Conservation (phyloP, 1,284 basidiomycete genomes). For the Ceratobasidium papillatum region DNA sequence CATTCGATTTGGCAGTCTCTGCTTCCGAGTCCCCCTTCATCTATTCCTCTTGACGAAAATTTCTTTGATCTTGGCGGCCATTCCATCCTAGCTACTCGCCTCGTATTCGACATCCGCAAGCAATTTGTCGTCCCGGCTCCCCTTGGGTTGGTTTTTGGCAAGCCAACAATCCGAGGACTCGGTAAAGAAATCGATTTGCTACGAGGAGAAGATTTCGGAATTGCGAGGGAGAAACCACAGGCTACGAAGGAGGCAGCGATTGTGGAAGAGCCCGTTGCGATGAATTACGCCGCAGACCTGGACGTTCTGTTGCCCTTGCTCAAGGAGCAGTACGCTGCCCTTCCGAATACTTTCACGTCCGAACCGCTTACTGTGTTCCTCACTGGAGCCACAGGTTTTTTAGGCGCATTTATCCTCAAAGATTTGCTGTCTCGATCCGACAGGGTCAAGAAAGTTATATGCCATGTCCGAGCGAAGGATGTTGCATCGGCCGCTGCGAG, state of each 20-base stretch:
- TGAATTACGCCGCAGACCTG: slow-evolving; percentile 82
- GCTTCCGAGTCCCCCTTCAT: slow-evolving; percentile 80
- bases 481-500: slow-evolving; percentile 73
- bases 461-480: slow-evolving; percentile 82
- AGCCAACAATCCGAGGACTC: slow-evolving; percentile 86
- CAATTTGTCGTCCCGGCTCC: slow-evolving; percentile 91
- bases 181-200: slow-evolving; percentile 82
- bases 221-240: slow-evolving; percentile 55
- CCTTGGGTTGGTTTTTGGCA: slow-evolving; percentile 91
- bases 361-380: slow-evolving; percentile 84
- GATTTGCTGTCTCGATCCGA: slow-evolving; percentile 75
- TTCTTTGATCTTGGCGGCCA: slow-evolving; percentile 99
- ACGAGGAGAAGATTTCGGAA: slow-evolving; percentile 82
- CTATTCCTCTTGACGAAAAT: slow-evolving; percentile 89
- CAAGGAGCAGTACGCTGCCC: slow-evolving; percentile 63
- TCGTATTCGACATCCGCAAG: slow-evolving; percentile 97
- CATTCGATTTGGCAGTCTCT: slow-evolving; percentile 84
- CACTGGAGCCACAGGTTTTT: slow-evolving; percentile 96
- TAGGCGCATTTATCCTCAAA: slow-evolving; percentile 91
- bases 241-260: slow-evolving; percentile 48
- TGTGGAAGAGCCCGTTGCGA: slow-evolving; percentile 41
- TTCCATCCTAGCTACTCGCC: slow-evolving; percentile 95
- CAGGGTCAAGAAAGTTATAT: slow-evolving; percentile 87
- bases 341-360: slow-evolving; percentile 61
- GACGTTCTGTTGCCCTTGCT: slow-evolving; percentile 70